Evolutionary conservation across 306 rosid species (phyloP), one percentile per base, ranked within the genome.

Genomic region (Hylodesmum podocarpum): DNA sequence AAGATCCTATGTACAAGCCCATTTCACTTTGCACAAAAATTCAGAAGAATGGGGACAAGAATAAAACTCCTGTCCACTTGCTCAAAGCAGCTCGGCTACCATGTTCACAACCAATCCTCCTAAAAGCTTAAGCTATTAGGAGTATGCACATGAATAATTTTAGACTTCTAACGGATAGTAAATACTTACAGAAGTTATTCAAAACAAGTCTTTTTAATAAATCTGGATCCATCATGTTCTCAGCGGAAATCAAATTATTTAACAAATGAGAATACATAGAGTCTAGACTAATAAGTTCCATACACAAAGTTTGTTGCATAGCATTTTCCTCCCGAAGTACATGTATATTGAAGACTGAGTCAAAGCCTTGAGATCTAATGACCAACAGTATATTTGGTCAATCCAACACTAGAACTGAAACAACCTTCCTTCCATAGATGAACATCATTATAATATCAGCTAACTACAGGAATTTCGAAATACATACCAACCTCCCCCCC

Each of bases 161-260:
- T 55, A 47, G 34, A 66, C 77, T 57, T 72, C 41, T 44, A 13
- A 44, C 10, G 40, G 34, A 47, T 75, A 78, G 82, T n/a, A 65
- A 77, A 75, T 40, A 76, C 99, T 89, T 71, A 96, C 99, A 96
- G 63, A 96, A 96, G 88, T 96, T 96, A 86, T 93, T 96, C 83
- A 91, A 75, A 76, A 96, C 92, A 47, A 96, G 98, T 75, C 88
- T 92, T 84, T 86, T 79, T 62, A 92, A 81, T 78, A 92, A 82
- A 49, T 92, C 97, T 21, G 99, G 96, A 62, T 96, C 89, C 99
- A 96, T 96, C 99, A 96, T 96, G 81, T 85, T 91, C 87, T 91
- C 91, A 13, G 98, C 93, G 22, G 99, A 92, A 85, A 96, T 92
- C 83, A 92, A 87, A 79, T 83, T 39, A 78, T 96, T 91, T 66